Base-by-base conservation (phyloP, 2,329 filamentous ascomycete genomes). In the Pseudophaeomoniella oleicola region DNA sequence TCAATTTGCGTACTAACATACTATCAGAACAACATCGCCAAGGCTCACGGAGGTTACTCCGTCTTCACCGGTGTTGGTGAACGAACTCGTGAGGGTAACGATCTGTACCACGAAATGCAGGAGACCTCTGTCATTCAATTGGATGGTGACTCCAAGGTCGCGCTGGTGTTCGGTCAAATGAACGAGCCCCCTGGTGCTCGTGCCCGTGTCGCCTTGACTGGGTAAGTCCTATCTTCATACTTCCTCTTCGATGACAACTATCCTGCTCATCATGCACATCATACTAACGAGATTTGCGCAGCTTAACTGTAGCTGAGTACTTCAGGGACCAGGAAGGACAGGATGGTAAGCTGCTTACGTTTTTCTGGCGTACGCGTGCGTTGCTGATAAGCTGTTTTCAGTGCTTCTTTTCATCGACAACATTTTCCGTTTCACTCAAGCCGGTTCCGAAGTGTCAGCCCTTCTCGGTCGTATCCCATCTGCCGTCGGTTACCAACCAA, bases 81-180 rank as follows among this genome's bases (percentile, higher is more conserved):
- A 81, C 88, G 90, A 75, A 98, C 90, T 63, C 90, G 90, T 85
- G 90, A 98, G 80, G 90, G 90, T 78, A 98, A 98, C 79, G 90
- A 98, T 80, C 69, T 98, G 75, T 98, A 98, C 81, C 88, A 98
- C 72, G 90, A 98, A 78, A 98, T 98, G 90, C 90, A 96, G 75
- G 88, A 98, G 73, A 98, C 90, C 53, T 85, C 83, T 60, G 90
- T 98, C 76, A 98, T 98, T 69, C 79, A 98, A 69, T 85, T 98
- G 51, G 90, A 98, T 50, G 90, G 90, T 67, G 88, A 94, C 58
- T 96, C 90, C 66, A 98, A 98, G 81, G 90, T 96, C 72, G 85
- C 90, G 48, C 73, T 98, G 53, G 90, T 98, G 53, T 98, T 98
- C 72, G 90, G 90, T 76, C 90, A 98, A 76, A 98, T 98, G 90